Conservation (phyloP, 345 rosid genomes). For the Jatropha curcas region DNA sequence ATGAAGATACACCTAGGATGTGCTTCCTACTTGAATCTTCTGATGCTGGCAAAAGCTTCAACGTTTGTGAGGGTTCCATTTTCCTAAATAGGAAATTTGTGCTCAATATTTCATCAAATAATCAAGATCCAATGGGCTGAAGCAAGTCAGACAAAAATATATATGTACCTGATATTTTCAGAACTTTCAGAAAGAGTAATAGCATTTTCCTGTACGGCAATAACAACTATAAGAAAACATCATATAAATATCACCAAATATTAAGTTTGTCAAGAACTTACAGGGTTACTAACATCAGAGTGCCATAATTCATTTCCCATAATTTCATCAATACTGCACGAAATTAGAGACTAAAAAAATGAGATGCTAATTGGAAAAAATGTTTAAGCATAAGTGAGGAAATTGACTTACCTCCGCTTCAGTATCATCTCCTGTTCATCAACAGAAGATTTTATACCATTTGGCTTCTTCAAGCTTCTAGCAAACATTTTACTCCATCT, state of each 20-base stretch:
- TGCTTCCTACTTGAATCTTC: conserved; percentile 81
- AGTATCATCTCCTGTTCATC: conserved; percentile 68
- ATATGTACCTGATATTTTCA: conserved; percentile 58
- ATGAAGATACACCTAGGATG: conserved; percentile 56
- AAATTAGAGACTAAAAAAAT: conserved; percentile 20
- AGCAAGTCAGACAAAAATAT: conserved; percentile 9
- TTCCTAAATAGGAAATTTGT: conserved; percentile 51
- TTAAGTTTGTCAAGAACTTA: conserved; percentile 42
- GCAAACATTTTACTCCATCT: conserved; percentile 92
- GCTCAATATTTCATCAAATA: conserved; percentile 19
- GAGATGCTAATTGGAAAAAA: conserved; percentile 4
- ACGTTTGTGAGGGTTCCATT: conserved; percentile 55
- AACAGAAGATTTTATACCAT: conserved; percentile 54
- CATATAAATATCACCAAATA: conserved; percentile 13
- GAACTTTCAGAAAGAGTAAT: conserved; percentile 53
- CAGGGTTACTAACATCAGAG: conserved; percentile 43
- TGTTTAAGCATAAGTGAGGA: conserved; percentile 16
- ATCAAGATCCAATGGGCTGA: conserved; percentile 5
- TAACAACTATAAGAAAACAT: conserved; percentile 25
- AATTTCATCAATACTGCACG: conserved; percentile 76
- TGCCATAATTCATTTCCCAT: conserved; percentile 71
- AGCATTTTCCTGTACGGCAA: conserved; percentile 55
- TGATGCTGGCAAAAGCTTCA: conserved; percentile 71
- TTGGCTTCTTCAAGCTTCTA: conserved; percentile 66
- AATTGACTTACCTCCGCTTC: conserved; percentile 71